Base-by-base conservation (phyloP, 2,329 filamentous ascomycete species). In the Eutypa lata region DNA sequence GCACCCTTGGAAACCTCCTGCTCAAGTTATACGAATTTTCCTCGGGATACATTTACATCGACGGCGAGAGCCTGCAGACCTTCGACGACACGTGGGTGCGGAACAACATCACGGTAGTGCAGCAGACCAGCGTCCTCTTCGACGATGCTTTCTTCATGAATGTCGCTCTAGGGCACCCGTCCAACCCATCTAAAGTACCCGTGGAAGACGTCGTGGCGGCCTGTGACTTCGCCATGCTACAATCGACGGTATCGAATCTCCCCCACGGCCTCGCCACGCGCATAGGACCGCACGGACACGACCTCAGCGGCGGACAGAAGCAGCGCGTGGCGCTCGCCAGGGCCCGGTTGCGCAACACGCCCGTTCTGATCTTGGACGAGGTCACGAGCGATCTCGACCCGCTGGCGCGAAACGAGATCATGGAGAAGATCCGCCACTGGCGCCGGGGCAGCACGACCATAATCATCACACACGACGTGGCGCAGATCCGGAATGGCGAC, bases 401-500 rank as follows among this genome's bases (percentile, higher is more conserved):
- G n/a, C 76, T 80, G 10, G 92, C 81, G 52, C 81, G 87, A 55
- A 73, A 73, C 0, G 69, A 85, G 13, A 80, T 96, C 37, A 87
- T 96, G 77, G 82, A 88, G 42, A 83, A 86, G 0, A 87, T 97
- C 49, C 80, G 90, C 7, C 65, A 79, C 19, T 97, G 91, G 93
- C 80, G 94, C 21, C 75, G 73, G 35, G 87, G 82, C 0, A 94
- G 90, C 67, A 97, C 92, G 0, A 97, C 93, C 0, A 89, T 97
- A 49, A 84, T 97, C 59, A 93, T 97, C 61, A 97, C 94, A 0
- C 93, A 97, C 64, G 91, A 97, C 58, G 81, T 94, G 31, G 80
- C 83, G 0, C 88, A 93, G 59, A 93, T 97, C 10, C 68, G 73
- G 4, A 73, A 83, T 0, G 68, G 84, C 0, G 91, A 97, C 57